These are phyloP conservation scores for Lathyrus tuberosus DNA, from an alignment of 306 rosid genomes.

Conservation along the genomic window DNA sequence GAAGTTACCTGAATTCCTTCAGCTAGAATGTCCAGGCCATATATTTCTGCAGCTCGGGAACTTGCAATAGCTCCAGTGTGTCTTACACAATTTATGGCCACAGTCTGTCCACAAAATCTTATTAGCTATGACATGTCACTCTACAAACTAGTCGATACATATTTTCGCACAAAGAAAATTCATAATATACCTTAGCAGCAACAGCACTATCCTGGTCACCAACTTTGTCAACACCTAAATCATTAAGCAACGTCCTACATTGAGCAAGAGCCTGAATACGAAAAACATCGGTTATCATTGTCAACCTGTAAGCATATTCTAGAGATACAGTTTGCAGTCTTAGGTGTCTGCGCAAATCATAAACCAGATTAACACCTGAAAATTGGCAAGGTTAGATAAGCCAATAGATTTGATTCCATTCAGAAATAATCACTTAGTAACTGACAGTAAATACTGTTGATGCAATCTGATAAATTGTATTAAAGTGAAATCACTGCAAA, in stretches of 20 bases:
- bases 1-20: slow-evolving; percentile 70
- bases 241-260: slow-evolving; percentile 61
- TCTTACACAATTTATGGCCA: slow-evolving; percentile 55
- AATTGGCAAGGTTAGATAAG: no score
- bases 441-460: neutral
- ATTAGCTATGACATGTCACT: slow-evolving; percentile 33
- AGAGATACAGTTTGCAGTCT: no score
- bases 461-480: slow-evolving; percentile 18
- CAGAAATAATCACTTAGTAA: no score
- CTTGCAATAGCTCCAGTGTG: slow-evolving; percentile 81
- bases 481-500: no score
- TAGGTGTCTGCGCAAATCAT: no score
- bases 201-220: slow-evolving; percentile 73
- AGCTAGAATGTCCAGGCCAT: slow-evolving; percentile 73
- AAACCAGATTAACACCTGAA: no score
- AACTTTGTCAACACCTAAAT: slow-evolving; percentile 59
- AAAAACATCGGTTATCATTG: neutral
- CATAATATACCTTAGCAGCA: slow-evolving; percentile 74
- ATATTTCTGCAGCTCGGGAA: slow-evolving; percentile 74
- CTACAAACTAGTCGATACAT: slow-evolving; percentile 30
- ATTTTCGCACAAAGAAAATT: slow-evolving; percentile 30
- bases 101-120: slow-evolving; percentile 56
- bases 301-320: no score
- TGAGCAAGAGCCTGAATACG: slow-evolving; percentile 78
- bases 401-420: neutral